These are phyloP conservation scores for Phalaenopsis hybrid DNA, from an alignment of 116 monocot genomes.

Conservation along the genomic window DNA sequence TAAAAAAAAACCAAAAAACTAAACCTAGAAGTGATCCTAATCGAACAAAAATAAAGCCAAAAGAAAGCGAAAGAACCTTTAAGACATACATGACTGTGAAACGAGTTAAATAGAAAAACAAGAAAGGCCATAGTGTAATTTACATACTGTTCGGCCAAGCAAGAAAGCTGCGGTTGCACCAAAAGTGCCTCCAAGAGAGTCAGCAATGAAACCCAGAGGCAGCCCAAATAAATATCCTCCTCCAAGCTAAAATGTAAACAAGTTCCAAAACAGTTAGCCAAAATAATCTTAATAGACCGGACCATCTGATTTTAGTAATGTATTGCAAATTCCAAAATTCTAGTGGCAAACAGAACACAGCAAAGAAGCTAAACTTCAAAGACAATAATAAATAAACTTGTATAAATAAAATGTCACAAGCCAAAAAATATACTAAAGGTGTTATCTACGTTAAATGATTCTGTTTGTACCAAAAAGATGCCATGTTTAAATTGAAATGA, in stretches of 20 bases:
- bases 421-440: too few species aligned
- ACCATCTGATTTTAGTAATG: background rate
- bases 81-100: background rate
- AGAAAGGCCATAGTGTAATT: background rate
- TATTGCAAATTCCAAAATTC: background rate
- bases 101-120: background rate
- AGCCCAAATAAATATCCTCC: conserved; percentile 99
- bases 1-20: too few species aligned
- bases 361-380: background rate
- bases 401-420: too few species aligned
- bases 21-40: too few species aligned
- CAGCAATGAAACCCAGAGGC: conserved; percentile 92
- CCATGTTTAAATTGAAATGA: background rate
- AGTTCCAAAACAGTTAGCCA: background rate
- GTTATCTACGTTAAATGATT: too few species aligned
- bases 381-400: too few species aligned
- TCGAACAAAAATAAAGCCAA: background rate
- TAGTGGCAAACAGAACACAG: background rate
- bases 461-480: background rate
- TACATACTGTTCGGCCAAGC: conserved; percentile 90
- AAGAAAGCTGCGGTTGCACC: conserved; percentile 95
- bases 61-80: background rate
- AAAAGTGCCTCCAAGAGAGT: conserved; percentile 93
- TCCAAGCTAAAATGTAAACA: conserved; percentile 64
- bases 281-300: background rate